Conservation (phyloP, 2,329 filamentous ascomycete genomes). For the Chaetomiaceae sp. region DNA sequence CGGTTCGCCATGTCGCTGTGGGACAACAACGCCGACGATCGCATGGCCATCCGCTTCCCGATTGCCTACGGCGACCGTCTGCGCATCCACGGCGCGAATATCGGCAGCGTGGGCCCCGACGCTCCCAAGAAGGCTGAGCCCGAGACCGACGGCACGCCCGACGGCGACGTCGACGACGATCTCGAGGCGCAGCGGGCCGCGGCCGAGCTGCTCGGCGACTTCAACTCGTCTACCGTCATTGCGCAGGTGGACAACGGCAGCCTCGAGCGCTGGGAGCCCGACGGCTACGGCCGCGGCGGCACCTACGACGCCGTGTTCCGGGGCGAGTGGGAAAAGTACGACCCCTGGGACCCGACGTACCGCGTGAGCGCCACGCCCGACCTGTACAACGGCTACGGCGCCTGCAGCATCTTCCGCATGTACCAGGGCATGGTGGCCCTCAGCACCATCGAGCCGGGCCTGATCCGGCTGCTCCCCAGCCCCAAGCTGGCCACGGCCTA, state of each 20-base stretch:
- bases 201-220: slow-evolving; percentile 28
- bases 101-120: slow-evolving; percentile 27
- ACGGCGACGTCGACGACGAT: slow-evolving; percentile 25
- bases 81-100: slow-evolving; percentile 56
- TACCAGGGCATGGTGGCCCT: slow-evolving; percentile 55
- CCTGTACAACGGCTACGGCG: slow-evolving; percentile 54
- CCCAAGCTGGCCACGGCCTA: slow-evolving; percentile 46
- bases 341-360: slow-evolving; percentile 52
- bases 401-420: slow-evolving; percentile 56
- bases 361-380: slow-evolving; percentile 51
- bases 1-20: slow-evolving; percentile 64
- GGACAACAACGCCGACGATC: slow-evolving; percentile 51
- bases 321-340: slow-evolving; percentile 52
- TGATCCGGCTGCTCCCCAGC: slow-evolving; percentile 44
- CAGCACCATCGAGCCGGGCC: slow-evolving; percentile 46
- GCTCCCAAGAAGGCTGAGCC: slow-evolving; percentile 27
- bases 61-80: slow-evolving; percentile 66
- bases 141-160: slow-evolving; percentile 28
- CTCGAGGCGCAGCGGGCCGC: slow-evolving; percentile 40
- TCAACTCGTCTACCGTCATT: slow-evolving; percentile 47
- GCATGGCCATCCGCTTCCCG: slow-evolving; percentile 56
- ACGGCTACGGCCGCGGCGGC: slow-evolving; percentile 59
- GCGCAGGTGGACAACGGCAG: slow-evolving; percentile 69
- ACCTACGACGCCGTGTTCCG: slow-evolving; percentile 52
- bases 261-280: slow-evolving; percentile 66